These are phyloP conservation scores for Neofusicoccum laricinum DNA, from an alignment of 2,329 filamentous ascomycete species.

Conservation along the genomic window DNA sequence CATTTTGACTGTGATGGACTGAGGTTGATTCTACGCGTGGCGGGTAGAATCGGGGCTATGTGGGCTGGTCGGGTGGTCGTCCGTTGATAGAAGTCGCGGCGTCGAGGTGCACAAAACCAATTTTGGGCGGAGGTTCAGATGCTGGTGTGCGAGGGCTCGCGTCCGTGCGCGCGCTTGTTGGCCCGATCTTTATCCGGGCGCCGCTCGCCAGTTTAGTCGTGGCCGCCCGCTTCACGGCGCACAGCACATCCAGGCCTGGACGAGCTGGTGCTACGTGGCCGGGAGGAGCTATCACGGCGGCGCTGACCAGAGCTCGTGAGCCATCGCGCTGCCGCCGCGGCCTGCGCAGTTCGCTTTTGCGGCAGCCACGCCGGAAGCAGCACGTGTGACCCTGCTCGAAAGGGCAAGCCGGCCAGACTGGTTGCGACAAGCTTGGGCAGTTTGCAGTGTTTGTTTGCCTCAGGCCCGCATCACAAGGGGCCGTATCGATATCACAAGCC, in stretches of 20 bases:
- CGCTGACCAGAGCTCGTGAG: background rate
- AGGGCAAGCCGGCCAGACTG: slow-evolving; percentile 1
- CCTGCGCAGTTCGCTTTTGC: background rate
- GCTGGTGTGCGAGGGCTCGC: slow-evolving; percentile 7
- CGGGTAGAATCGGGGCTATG: slow-evolving; percentile 30
- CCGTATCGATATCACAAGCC: slow-evolving; percentile 12
- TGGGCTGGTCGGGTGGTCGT: slow-evolving; percentile 27
- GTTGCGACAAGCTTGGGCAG: background rate
- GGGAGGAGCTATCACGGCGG: too few relatives aligned
- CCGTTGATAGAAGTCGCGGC: slow-evolving; percentile 25
- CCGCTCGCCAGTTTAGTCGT: background rate
- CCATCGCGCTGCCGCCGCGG: too few relatives aligned
- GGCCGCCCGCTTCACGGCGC: background rate
- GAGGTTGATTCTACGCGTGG: slow-evolving; percentile 28
- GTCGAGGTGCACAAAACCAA: slow-evolving; percentile 16
- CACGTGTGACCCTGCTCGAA: background rate
- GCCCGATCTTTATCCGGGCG: background rate
- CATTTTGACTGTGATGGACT: slow-evolving; percentile 38
- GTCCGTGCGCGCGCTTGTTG: slow-evolving; percentile 8
- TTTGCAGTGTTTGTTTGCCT: slow-evolving; percentile 12
- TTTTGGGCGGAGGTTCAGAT: slow-evolving; percentile 10
- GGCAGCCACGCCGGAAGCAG: background rate
- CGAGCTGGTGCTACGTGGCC: background rate
- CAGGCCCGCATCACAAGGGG: slow-evolving; percentile 5
- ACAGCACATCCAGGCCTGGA: background rate